Conservation (phyloP, 2,329 filamentous ascomycete species). For the Botryotinia globosa region DNA sequence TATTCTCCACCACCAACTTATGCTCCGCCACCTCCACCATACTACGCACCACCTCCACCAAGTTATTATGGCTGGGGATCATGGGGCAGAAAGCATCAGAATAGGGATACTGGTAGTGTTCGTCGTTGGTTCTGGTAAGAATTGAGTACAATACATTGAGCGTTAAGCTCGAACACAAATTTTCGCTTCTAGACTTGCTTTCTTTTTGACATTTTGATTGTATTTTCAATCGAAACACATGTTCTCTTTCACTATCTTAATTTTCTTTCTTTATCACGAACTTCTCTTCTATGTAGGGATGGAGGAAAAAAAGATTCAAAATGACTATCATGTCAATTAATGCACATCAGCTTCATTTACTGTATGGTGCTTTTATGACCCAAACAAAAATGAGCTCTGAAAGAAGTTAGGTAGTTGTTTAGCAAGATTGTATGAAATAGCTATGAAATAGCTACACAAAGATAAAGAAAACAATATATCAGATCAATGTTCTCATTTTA, state of each 20-base stretch:
- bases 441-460: slow-evolving; percentile 8
- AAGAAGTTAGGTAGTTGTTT: slow-evolving; percentile 1
- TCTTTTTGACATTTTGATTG: slow-evolving; percentile 25
- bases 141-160: slow-evolving; percentile 8
- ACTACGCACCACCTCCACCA: slow-evolving; percentile 17
- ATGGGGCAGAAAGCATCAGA: slow-evolving; percentile 8
- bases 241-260: slow-evolving; percentile 11
- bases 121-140: slow-evolving; percentile 21
- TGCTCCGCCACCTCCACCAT: slow-evolving; percentile 21
- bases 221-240: slow-evolving; percentile 14
- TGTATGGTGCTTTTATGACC: neutral
- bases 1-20: slow-evolving; percentile 12
- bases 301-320: neutral
- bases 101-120: neutral
- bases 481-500: neutral
- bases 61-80: slow-evolving; percentile 14
- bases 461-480: neutral
- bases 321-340: slow-evolving; percentile 15
- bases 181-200: slow-evolving; percentile 29
- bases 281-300: slow-evolving; percentile 16
- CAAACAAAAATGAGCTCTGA: neutral
- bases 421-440: slow-evolving; percentile 5
- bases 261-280: neutral
- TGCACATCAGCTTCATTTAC: slow-evolving; percentile 14
- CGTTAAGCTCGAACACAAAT: slow-evolving; percentile 20